Base-by-base conservation (phyloP, 768 basidiomycete species). In the Sporobolomyces pararoseus region DNA sequence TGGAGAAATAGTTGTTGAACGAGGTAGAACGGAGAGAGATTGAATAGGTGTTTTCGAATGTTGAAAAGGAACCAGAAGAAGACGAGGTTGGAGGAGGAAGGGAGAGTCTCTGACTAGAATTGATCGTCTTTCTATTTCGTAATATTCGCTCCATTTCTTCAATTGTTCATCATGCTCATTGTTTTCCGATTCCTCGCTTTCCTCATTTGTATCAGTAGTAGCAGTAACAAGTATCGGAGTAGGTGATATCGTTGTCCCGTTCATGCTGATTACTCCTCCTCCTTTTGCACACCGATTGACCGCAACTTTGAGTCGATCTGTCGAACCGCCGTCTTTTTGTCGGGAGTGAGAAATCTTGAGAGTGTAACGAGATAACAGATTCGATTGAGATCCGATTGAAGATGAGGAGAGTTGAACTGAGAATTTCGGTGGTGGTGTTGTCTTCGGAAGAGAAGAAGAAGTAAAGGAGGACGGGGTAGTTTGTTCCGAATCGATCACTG, bases 271-370 rank as follows among this genome's bases (percentile, higher is more conserved):
- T 46, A 88, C 89, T 72, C 87, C 87, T 84, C 51, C 88, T 82
- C 59, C 78, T 0, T n/a, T n/a, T n/a, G n/a, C n/a, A n/a, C 92
- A 90, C 13, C 88, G 84, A 78, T 96, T 93, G 72, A 96, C 85
- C 27, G 86, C 84, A 31, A 92, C 81, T 65, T 84, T 85, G 64
- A n/a, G 74, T 66, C 46, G 61, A 44, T 9, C 27, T 34, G 31
- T 61, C 32, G 52, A 73, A 62, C n/a, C n/a, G n/a, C 67, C 66
- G 64, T 42, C 42, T 25, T 29, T 55, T 29, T 59, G 55, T 27
- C 37, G 63, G n/a, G n/a, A n/a, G n/a, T n/a, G n/a, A n/a, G n/a
- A n/a, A n/a, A n/a, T n/a, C n/a, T n/a, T n/a, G n/a, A n/a, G n/a
- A n/a, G n/a, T n/a, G n/a, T n/a, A n/a, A 9, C 39, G 39, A 17